These are phyloP conservation scores for Hortiboletus flavorubellus DNA, from an alignment of 768 basidiomycete genomes.

Conservation along the genomic window DNA sequence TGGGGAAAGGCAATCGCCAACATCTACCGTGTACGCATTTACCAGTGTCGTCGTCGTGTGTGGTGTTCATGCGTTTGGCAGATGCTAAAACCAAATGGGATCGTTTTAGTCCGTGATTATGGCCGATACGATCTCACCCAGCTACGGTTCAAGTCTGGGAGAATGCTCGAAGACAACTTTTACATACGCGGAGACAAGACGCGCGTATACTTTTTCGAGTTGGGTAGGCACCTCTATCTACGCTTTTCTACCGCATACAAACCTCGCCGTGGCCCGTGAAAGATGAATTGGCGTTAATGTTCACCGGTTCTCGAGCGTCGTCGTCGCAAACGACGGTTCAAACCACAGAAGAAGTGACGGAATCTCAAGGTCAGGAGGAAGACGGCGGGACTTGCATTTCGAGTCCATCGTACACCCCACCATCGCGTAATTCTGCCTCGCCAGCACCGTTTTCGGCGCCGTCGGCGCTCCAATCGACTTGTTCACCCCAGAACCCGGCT, in stretches of 20 bases:
- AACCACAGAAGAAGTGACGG: constrained; percentile 35
- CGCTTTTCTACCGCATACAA: background rate
- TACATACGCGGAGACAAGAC: constrained; percentile 98
- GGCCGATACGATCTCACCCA: constrained; percentile 95
- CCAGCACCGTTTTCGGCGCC: background rate
- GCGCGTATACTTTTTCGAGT: constrained; percentile 93
- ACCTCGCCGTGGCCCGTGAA: background rate
- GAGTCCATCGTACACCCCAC: constrained; percentile 9
- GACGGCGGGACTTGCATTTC: constrained; percentile 3
- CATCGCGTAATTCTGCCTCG: constrained; percentile 1
- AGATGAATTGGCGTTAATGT: constrained; percentile 80
- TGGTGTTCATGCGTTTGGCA: constrained; percentile 29
- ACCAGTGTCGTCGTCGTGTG: background rate
- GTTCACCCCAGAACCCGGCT: background rate
- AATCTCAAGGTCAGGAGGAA: constrained; percentile 24
- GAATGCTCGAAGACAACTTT: constrained; percentile 90
- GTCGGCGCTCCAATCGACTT: background rate
- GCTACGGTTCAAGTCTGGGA: constrained; percentile 82
- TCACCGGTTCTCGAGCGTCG: constrained; percentile 59
- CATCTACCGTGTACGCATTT: constrained; percentile 58
- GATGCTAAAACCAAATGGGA: constrained; percentile 90
- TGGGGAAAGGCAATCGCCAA: constrained; percentile 84
- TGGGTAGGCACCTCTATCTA: constrained; percentile 46
- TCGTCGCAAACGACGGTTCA: constrained; percentile 29
- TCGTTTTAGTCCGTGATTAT: constrained; percentile 87